phyloP scores from a whole-genome alignment of 2,329 filamentous ascomycete species.

The Chaetomium sp. region DNA sequence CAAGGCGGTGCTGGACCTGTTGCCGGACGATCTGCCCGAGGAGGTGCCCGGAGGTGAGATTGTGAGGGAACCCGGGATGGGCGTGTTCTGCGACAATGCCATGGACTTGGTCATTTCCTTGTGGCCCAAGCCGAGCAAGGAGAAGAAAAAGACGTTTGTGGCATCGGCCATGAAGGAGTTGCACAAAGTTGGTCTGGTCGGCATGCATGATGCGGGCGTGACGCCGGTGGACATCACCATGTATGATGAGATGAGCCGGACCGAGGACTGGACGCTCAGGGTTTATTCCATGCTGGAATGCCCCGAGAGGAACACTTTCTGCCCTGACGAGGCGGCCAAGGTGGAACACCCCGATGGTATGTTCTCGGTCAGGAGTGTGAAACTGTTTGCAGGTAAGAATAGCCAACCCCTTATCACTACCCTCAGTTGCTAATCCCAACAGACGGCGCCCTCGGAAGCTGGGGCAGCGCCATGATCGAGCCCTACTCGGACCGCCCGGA shows the following conservation, averaged over 20 bases:
- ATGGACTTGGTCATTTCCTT: constrained; percentile 62
- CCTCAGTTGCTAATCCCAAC: constrained; percentile 3
- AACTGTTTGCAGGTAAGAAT: constrained; percentile 65
- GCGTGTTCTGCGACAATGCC: constrained; percentile 74
- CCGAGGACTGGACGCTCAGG: constrained; percentile 59
- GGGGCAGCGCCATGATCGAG: constrained; percentile 72
- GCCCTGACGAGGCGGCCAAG: constrained; percentile 52
- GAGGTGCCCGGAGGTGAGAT: constrained; percentile 66
- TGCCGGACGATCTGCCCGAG: constrained; percentile 50
- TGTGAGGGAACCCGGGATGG: constrained; percentile 60
- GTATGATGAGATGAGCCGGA: constrained; percentile 50
- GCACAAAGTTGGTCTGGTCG: constrained; percentile 66
- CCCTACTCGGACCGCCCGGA: constrained; percentile 66
- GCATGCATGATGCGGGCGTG: constrained; percentile 69
- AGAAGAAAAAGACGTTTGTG: constrained; percentile 58
- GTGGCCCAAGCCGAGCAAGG: constrained; percentile 58
- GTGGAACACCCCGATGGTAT: constrained; percentile 50
- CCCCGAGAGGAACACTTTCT: constrained; percentile 64
- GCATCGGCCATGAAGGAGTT: constrained; percentile 63
- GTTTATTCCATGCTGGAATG: constrained; percentile 73
- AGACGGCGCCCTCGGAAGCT: constrained; percentile 71
- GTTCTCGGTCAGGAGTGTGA: constrained; percentile 64
- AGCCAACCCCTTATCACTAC: background rate
- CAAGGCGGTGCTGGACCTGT: constrained; percentile 60
- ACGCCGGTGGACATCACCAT: constrained; percentile 56